phyloP scores from a whole-genome alignment of 306 rosid genomes.

The Nissolia schottii region DNA sequence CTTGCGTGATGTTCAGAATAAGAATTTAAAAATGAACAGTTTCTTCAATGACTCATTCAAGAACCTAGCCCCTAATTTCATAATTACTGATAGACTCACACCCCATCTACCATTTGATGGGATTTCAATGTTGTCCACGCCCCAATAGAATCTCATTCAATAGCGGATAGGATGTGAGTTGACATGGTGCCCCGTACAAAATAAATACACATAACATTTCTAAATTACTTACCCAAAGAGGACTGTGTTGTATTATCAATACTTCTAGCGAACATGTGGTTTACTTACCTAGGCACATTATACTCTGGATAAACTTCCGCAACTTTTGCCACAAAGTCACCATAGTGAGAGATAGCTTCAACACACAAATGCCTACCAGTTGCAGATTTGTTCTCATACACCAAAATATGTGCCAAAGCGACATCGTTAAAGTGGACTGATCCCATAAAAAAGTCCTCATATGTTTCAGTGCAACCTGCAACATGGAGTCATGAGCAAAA shows the following conservation, averaged over 20 bases:
- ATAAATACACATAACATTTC: too few relatives aligned
- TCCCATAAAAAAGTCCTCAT: constrained; percentile 62
- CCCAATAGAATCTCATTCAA: too few relatives aligned
- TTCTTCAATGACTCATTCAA: constrained; percentile 9
- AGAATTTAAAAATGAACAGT: background rate
- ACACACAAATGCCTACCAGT: constrained; percentile 78
- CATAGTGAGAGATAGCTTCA: constrained; percentile 77
- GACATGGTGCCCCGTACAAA: too few relatives aligned
- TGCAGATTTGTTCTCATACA: constrained; percentile 74
- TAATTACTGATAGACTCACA: too few relatives aligned
- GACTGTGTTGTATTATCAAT: background rate
- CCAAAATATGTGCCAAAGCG: constrained; percentile 81
- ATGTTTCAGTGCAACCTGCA: constrained; percentile 75
- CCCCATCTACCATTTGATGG: too few relatives aligned
- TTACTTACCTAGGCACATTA: constrained; percentile 57
- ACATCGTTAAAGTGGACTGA: constrained; percentile 86
- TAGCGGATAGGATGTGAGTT: too few relatives aligned
- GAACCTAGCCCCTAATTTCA: background rate
- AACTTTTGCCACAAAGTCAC: constrained; percentile 78
- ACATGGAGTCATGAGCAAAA: background rate
- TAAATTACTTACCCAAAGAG: background rate
- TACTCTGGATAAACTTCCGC: constrained; percentile 78
- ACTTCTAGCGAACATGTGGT: background rate
- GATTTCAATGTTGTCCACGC: too few relatives aligned
- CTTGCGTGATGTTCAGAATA: background rate